Conservation (phyloP, 2,329 filamentous ascomycete genomes). For the Alternaria triticimaculans region DNA sequence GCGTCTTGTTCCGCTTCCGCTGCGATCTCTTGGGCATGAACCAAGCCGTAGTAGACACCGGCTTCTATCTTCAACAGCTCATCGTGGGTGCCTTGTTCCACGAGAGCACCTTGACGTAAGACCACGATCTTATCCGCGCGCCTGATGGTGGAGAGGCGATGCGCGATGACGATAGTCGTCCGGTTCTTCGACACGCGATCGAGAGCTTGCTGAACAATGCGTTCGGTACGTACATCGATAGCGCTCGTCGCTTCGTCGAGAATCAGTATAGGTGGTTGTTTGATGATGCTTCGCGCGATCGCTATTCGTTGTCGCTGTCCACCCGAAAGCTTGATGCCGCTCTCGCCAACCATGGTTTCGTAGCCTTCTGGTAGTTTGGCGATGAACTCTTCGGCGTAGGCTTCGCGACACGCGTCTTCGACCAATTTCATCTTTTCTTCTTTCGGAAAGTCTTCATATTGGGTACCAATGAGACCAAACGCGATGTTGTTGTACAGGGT, state of each 20-base stretch:
- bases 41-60: slow-evolving; percentile 72
- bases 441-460: slow-evolving; percentile 60
- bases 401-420: slow-evolving; percentile 47
- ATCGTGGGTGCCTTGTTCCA: slow-evolving; percentile 79
- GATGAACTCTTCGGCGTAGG: slow-evolving; percentile 50
- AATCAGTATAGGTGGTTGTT: slow-evolving; percentile 69
- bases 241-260: slow-evolving; percentile 80
- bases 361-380: slow-evolving; percentile 63
- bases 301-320: slow-evolving; percentile 85
- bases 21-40: slow-evolving; percentile 55
- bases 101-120: slow-evolving; percentile 71
- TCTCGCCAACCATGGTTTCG: slow-evolving; percentile 76
- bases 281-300: slow-evolving; percentile 74
- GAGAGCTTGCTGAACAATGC: slow-evolving; percentile 64
- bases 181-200: slow-evolving; percentile 66
- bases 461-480: slow-evolving; percentile 47
- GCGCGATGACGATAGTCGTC: slow-evolving; percentile 80
- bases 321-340: slow-evolving; percentile 79
- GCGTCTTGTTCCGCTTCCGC: slow-evolving; percentile 28
- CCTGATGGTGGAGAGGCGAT: slow-evolving; percentile 76
- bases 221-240: slow-evolving; percentile 63
- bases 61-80: slow-evolving; percentile 66
- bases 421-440: slow-evolving; percentile 65
- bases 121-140: slow-evolving; percentile 82
- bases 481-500: slow-evolving; percentile 50